phyloP scores from a whole-genome alignment of 2,329 filamentous ascomycete genomes.

The Sclerotinia glacialis region DNA sequence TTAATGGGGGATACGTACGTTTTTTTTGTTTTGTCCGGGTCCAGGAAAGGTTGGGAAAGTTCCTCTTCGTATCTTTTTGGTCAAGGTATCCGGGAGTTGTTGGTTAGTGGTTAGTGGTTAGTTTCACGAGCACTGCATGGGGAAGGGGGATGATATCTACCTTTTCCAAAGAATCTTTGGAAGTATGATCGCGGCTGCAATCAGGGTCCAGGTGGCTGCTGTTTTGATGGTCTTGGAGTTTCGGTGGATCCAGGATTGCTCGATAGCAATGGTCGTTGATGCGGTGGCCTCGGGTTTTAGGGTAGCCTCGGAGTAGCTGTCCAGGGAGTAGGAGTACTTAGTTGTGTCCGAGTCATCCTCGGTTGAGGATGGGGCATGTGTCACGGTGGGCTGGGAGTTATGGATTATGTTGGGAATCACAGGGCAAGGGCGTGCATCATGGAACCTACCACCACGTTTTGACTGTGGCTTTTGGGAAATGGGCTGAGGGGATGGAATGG shows the following conservation, averaged over 20 bases:
- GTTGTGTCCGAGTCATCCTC: not conserved
- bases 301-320: not conserved
- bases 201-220: not conserved
- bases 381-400: not conserved
- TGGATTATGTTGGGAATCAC: not conserved
- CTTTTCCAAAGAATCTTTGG: conserved; percentile 14
- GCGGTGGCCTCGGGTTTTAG: not conserved
- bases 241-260: conserved; percentile 11
- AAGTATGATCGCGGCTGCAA: conserved; percentile 13
- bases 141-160: not conserved
- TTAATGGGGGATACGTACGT: not conserved
- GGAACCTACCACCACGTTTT: not conserved
- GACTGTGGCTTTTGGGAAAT: not conserved
- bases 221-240: not conserved
- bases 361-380: not conserved
- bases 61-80: not conserved
- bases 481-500: not conserved
- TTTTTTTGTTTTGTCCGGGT: not conserved
- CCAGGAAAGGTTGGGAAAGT: not conserved
- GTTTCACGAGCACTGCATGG: not conserved
- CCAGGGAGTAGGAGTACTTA: not conserved
- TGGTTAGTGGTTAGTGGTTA: not conserved
- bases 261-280: not conserved
- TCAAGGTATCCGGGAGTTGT: not conserved
- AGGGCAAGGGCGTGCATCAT: not conserved